phyloP scores from a whole-genome alignment of 208 protist species.

The Wallacemonas sp. region DNA sequence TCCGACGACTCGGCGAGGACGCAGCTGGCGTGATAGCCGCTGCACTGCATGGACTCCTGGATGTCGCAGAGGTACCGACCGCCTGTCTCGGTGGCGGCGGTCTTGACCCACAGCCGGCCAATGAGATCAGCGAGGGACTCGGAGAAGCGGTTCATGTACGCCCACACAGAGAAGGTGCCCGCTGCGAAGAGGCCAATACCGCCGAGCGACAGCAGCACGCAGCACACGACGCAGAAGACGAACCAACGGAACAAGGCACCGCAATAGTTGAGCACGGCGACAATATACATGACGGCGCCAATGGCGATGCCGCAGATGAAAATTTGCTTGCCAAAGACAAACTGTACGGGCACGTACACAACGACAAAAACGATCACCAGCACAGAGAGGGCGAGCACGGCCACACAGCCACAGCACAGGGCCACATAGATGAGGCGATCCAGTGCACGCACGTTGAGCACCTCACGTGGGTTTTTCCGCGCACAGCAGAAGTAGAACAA shows the following conservation, averaged over 20 bases:
- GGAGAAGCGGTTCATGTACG: constrained; percentile 15
- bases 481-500: constrained; percentile 26
- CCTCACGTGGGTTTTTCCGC: constrained; percentile 31
- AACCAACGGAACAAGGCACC: constrained; percentile 37
- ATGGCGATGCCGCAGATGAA: constrained; percentile 28
- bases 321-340: constrained; percentile 23
- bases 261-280: constrained; percentile 23
- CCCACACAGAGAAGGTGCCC: constrained; percentile 24
- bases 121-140: constrained; percentile 15
- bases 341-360: constrained; percentile 18
- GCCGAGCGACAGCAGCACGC: constrained; percentile 21
- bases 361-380: constrained; percentile 21
- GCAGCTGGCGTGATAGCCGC: constrained; percentile 54
- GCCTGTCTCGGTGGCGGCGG: constrained; percentile 3
- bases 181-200: constrained; percentile 30
- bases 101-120: constrained; percentile 21
- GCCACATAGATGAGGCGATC: constrained; percentile 26
- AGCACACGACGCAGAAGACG: constrained; percentile 22
- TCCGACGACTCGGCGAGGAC: constrained; percentile 37
- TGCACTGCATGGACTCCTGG: constrained; percentile 43
- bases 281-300: constrained; percentile 21
- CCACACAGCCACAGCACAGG: constrained; percentile 14
- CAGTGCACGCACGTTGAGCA: constrained; percentile 26
- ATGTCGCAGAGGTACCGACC: constrained; percentile 25
- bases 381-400: constrained; percentile 14